Evolutionary conservation across 257 asterid species (phyloP).

Genomic region (Jaltomata sinuosa): DNA sequence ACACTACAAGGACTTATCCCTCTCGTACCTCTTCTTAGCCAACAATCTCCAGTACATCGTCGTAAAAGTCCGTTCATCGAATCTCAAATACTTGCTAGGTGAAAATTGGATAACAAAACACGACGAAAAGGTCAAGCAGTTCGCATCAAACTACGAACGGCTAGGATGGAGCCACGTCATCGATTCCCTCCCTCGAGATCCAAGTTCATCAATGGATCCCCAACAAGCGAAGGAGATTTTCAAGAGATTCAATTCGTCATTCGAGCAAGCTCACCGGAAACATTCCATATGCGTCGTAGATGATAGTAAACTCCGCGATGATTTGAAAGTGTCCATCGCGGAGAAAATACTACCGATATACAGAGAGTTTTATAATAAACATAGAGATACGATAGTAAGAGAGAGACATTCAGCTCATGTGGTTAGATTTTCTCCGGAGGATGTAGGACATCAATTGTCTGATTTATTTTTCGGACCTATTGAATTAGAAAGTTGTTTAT

Average conservation of each 20-base stretch:
- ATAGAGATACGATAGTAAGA: conserved; percentile 12
- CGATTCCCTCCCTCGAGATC: conserved; percentile 38
- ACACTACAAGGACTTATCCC: conserved; percentile 48
- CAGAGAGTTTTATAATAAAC: conserved; percentile 40
- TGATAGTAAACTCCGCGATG: conserved; percentile 54
- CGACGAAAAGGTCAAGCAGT: conserved; percentile 43
- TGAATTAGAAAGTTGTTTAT: conserved; percentile 28
- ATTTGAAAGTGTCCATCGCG: conserved; percentile 32
- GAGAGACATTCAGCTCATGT: conserved; percentile 32
- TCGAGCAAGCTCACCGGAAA: conserved; percentile 55
- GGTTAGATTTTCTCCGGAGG: conserved; percentile 69
- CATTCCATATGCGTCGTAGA: conserved; percentile 46
- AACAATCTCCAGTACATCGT: conserved; percentile 62
- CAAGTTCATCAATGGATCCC: conserved; percentile 10
- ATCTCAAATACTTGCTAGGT: conserved; percentile 55
- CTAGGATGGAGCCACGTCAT: conserved; percentile 72
- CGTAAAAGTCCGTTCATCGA: conserved; percentile 47
- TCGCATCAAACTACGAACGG: conserved; percentile 45
- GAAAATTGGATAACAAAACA: conserved; percentile 64
- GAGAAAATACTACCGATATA: conserved; percentile 38
- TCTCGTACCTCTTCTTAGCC: conserved; percentile 63
- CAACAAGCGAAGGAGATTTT: conserved; percentile 44
- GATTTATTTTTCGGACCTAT: conserved; percentile 41
- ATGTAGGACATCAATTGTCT: conserved; percentile 47
- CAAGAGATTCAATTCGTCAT: conserved; percentile 49